Base-by-base conservation (phyloP, 768 basidiomycete species). In the Mycena albidolilacea region DNA sequence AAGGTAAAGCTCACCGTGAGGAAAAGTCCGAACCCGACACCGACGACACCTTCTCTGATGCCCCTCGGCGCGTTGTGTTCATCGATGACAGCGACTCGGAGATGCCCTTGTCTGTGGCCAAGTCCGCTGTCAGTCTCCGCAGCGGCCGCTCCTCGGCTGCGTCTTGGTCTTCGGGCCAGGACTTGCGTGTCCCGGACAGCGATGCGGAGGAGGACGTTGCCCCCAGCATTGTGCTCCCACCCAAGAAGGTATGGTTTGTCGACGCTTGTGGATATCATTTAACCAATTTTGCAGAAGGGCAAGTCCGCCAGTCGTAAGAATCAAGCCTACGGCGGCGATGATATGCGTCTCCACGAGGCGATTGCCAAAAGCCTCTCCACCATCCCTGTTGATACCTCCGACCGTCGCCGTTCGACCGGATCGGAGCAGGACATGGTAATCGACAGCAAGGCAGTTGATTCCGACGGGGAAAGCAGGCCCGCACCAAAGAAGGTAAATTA, bases 21-120 rank as follows among this genome's bases (percentile, higher is more conserved):
- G 50, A 52, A 10, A 52, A 52, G 50, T 52, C 50, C 50, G 50
- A 52, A 52, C 50, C 50, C 50, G 50, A 52, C 50, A 52, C 50
- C 50, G 50, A 52, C 50, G 50, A 52, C 50, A 52, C 50, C 50
- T 52, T 52, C 50, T 10, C 50, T 52, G 50, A 52, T 52, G 50
- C 50, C 50, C 50, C 50, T n/a, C 50, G 50, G 4, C 50, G 50
- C 50, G 50, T 52, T n/a, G 50, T 52, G 50, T 52, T 52, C 8
- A 52, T 52, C n/a, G 50, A 52, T 19, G 50, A 52, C n/a, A 52
- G 50, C n/a, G 50, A 52, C 50, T 4, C n/a, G 19, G 50, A 52
- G 17, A 52, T 52, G 50, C 50, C 50, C 19, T 2, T 6, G 50
- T 8, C 23, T 2, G 23, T 23, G 23, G 23, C n/a, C 50, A 21